Base-by-base conservation (phyloP, 306 rosid species). In the Vigna hirtella region DNA sequence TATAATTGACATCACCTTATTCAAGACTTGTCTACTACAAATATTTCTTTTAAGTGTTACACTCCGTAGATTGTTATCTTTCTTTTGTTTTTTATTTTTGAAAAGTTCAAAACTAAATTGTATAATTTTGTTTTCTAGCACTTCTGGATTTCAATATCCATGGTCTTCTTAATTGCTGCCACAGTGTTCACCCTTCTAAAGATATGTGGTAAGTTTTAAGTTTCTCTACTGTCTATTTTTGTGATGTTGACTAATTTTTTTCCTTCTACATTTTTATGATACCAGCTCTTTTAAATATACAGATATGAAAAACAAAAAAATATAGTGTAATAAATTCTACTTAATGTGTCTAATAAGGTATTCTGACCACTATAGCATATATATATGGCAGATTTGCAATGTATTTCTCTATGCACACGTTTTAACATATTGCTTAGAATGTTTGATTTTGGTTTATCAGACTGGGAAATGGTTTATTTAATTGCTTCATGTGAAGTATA, bases 131-230 rank as follows among this genome's bases (percentile, higher is more conserved):
- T 55, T 79, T 82, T 86, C 76, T 80, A 95, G 98, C 98, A 95
- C 87, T 95, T 95, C 92, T 95, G 98, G 98, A 92, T 94, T 73
- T 88, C 98, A 43, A 95, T 95, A 77, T 88, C 98, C 83, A 95
- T 95, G 98, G 98, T 95, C 84, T 92, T 95, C 96, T 85, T 92
- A 76, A 76, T 88, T 71, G 98, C 98, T 49, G 98, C 98, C 17
- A 91, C 98, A 56, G 50, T 85, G 32, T 95, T 95, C 87, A 89
- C 98, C 71, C 91, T 95, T 77, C 91, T 95, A 22, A 95, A 95
- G 91, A 86, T 95, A 79, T 84, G 90, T 15, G 98, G 98, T 95
- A 82, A 81, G 97, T 77, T 59, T 79, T 36, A 77, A 48, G 59
- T 67, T 68, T 81, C 68, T 42, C 16, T 49, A 17, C 38, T 28